Evolutionary conservation across 1,284 basidiomycete genomes (phyloP).

Genomic region (Ustilago crameri): DNA sequence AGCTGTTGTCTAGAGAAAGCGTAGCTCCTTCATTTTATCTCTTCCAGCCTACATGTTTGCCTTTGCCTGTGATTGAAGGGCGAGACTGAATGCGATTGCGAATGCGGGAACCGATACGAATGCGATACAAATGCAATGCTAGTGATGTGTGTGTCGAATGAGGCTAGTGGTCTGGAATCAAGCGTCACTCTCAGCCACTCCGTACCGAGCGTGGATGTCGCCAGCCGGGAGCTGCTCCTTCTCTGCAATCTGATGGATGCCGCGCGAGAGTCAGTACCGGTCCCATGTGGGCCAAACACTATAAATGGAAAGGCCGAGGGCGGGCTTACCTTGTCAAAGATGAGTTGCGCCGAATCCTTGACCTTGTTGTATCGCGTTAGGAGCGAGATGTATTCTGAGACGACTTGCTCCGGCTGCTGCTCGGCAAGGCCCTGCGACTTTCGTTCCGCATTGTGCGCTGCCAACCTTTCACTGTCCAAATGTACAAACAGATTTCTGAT

Average conservation of each 20-base stretch:
- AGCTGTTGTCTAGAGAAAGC: constrained; percentile 33
- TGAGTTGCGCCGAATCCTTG: constrained; percentile 34
- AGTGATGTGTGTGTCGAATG: not conserved
- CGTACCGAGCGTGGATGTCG: constrained; percentile 32
- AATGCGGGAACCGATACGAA: too few relatives aligned
- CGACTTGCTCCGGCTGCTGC: constrained; percentile 30
- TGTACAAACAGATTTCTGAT: not conserved
- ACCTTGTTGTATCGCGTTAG: constrained; percentile 42
- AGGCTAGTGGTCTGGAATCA: too few relatives aligned
- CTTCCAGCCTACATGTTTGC: too few relatives aligned
- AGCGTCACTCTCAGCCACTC: constrained; percentile 11
- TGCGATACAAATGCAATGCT: not conserved
- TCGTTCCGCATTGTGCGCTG: constrained; percentile 24
- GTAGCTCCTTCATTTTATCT: too few relatives aligned
- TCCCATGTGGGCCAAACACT: too few relatives aligned
- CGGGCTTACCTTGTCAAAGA: constrained; percentile 38
- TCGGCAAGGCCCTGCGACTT: constrained; percentile 4
- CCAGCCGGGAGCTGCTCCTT: constrained; percentile 35
- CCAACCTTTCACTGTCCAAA: constrained; percentile 12
- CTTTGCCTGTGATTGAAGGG: too few relatives aligned
- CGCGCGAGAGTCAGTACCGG: not conserved
- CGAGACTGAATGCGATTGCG: constrained; percentile 1
- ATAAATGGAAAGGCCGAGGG: not conserved
- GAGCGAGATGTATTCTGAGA: constrained; percentile 31
- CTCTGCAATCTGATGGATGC: constrained; percentile 30